Base-by-base conservation (phyloP, 306 rosid species). In the Alnus glutinosa region DNA sequence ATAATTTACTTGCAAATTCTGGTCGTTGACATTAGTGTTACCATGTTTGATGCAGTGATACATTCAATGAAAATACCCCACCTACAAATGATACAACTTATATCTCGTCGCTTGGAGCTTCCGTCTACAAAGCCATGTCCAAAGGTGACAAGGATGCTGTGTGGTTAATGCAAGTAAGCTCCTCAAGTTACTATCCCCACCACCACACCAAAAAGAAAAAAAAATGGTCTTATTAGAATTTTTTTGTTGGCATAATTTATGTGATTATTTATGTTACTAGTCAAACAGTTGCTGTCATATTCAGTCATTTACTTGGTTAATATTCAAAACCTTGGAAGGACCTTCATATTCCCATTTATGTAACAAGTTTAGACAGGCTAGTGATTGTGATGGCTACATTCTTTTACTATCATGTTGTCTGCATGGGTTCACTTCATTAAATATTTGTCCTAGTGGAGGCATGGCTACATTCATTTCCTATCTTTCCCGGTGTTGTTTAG, bases 81-180 rank as follows among this genome's bases (percentile, higher is more conserved):
- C 98, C 98, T 70, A 87, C 97, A 59, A 89, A 77, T 81, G 91
- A 94, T 83, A 80, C 97, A 5, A 79, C 66, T 12, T 94, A 92
- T 83, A 92, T 94, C 71, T 89, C 97, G 55, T 83, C 86, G 39
- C 95, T 94, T 63, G 98, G 98, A 82, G 94, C 97, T 78, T 89
- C 98, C 72, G 97, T 94, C 63, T 94, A 88, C 81, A 86, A 89
- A 89, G 97, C 97, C 75, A 92, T 94, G 92, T 86, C 91, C 55
- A 80, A 84, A 84, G 97, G 93, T 37, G 92, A 94, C 77, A 86
- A 82, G 81, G 96, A 92, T 86, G 97, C 98, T n/a, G 97, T 94
- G 78, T 94, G 98, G 98, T 87, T 94, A 79, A 94, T 94, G 98
- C 98, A 94, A 87, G 98, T 94, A 94, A 66, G 92, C 72, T 86